These are phyloP conservation scores for Rosa rugosa DNA, from an alignment of 306 rosid species.

Conservation along the genomic window DNA sequence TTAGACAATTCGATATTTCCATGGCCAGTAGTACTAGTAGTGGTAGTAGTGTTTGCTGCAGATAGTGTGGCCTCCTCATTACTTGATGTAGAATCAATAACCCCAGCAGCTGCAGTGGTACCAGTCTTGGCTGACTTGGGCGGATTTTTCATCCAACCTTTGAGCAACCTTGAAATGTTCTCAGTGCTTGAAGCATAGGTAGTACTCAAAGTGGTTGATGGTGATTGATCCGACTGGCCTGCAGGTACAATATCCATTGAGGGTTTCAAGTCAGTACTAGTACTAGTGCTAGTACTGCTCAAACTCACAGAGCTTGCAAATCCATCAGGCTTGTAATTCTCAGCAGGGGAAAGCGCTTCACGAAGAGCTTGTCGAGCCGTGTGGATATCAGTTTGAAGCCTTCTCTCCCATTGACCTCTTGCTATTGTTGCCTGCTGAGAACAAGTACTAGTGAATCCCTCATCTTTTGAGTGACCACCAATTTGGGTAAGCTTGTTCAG, in stretches of 20 bases:
- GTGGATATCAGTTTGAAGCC: constrained; percentile 84
- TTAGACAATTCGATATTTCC: constrained; percentile 32
- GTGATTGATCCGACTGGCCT: not conserved
- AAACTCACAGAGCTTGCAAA: not conserved
- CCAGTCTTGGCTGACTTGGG: constrained; percentile 26
- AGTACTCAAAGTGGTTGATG: not conserved
- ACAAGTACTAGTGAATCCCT: constrained; percentile 18
- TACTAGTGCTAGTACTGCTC: constrained; percentile 8
- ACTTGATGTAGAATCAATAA: constrained; percentile 50
- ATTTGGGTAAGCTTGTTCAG: constrained; percentile 51
- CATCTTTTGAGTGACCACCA: constrained; percentile 24
- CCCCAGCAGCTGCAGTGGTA: constrained; percentile 21
- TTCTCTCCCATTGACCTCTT: constrained; percentile 96
- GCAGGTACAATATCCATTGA: constrained; percentile 4
- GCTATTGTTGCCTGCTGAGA: constrained; percentile 47
- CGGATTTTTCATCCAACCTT: constrained; percentile 48
- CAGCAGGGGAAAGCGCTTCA: constrained; percentile 67
- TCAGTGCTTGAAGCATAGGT: constrained; percentile 57
- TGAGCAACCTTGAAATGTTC: constrained; percentile 48
- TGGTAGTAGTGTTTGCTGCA: constrained; percentile 20
- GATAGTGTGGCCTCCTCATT: constrained; percentile 38
- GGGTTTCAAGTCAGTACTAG: constrained; percentile 26
- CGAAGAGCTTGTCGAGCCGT: constrained; percentile 78
- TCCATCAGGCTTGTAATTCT: constrained; percentile 25
- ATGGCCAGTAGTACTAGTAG: not conserved